Conservation (phyloP, 495 filamentous ascomycete genomes). For the Daldinia caldariorum region DNA sequence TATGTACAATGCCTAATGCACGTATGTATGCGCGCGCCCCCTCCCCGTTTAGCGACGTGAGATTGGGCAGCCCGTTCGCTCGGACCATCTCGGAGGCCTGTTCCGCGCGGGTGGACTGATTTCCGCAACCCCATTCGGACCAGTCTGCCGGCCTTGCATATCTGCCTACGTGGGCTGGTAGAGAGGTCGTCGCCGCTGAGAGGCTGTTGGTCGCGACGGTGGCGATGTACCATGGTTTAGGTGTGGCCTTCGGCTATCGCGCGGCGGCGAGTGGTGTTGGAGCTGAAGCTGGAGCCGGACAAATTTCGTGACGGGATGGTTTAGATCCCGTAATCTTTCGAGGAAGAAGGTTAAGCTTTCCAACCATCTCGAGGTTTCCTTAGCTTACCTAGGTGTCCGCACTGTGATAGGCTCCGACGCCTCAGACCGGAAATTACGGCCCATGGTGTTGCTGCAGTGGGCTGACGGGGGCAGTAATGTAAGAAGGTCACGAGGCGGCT, state of each 20-base stretch:
- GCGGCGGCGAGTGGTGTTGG: neutral
- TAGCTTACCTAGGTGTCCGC: too few species aligned
- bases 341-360: neutral
- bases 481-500: neutral
- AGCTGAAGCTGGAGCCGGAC: neutral
- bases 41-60: neutral
- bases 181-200: neutral
- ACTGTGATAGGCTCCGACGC: neutral
- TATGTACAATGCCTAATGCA: neutral
- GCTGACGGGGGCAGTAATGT: neutral
- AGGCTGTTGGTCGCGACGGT: neutral
- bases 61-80: conserved; percentile 15
- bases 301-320: neutral
- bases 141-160: conserved; percentile 21
- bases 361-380: neutral
- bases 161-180: neutral
- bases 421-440: neutral
- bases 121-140: conserved; percentile 15
- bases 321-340: neutral
- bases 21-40: neutral
- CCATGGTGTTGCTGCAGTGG: neutral
- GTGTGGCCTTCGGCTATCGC: neutral
- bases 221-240: neutral
- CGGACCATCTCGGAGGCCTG: conserved; percentile 14
- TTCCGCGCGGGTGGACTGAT: conserved; percentile 1